phyloP scores from a whole-genome alignment of 768 basidiomycete species.

The Gautieria morchelliformis region DNA sequence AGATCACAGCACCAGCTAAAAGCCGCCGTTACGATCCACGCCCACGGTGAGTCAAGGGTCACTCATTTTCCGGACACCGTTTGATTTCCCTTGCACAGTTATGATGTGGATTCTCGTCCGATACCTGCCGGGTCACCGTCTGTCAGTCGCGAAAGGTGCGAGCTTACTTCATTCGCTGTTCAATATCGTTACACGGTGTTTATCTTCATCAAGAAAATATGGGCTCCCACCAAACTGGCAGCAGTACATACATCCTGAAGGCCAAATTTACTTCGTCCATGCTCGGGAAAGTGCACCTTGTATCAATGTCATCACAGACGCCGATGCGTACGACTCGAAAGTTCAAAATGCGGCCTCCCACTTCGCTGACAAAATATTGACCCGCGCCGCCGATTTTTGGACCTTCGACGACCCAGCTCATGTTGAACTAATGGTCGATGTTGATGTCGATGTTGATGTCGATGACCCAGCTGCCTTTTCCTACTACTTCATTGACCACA shows the following conservation, averaged over 20 bases:
- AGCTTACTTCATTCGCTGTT: no score
- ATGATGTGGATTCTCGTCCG: neutral
- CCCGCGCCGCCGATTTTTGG: conserved; percentile 12
- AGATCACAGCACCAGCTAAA: neutral
- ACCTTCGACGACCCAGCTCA: conserved; percentile 13
- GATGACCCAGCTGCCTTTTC: conserved; percentile 38
- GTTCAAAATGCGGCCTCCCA: conserved; percentile 25
- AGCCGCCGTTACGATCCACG: neutral
- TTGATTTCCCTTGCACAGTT: neutral
- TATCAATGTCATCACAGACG: conserved; percentile 45
- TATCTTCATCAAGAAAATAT: neutral
- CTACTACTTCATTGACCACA: conserved; percentile 51
- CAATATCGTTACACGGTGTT: neutral
- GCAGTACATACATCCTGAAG: conserved; percentile 46
- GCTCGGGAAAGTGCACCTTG: conserved; percentile 18
- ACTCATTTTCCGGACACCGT: neutral
- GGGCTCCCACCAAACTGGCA: conserved; percentile 40
- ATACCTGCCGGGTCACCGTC: neutral
- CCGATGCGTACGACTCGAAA: conserved; percentile 33
- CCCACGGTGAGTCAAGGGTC: neutral
- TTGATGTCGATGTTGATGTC: no score
- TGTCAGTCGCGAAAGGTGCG: neutral
- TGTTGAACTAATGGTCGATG: conserved; percentile 33
- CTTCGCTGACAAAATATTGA: conserved; percentile 27
- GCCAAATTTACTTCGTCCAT: conserved; percentile 46